phyloP scores from a whole-genome alignment of 106 monocot species.

The Allium fistulosum region DNA sequence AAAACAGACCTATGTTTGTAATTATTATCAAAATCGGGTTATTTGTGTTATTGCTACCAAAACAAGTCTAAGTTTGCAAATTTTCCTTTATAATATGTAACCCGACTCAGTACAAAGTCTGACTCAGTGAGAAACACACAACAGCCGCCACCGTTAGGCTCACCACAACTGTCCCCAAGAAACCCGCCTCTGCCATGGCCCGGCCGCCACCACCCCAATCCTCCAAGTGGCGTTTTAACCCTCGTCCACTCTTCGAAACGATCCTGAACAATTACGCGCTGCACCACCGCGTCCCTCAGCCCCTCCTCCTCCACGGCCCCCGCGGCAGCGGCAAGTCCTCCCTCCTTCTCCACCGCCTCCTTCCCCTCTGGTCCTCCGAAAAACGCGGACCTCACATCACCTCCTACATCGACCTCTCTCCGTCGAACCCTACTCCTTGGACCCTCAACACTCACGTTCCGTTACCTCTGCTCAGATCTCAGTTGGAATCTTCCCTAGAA shows the following conservation, averaged over 20 bases:
- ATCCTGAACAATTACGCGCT: constrained; percentile 78
- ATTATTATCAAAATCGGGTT: too few relatives aligned
- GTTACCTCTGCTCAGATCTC: constrained; percentile 15
- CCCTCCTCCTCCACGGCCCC: constrained; percentile 92
- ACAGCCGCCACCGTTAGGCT: neutral
- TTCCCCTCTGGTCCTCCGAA: constrained; percentile 48
- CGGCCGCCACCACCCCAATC: constrained; percentile 14
- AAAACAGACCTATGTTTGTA: too few relatives aligned
- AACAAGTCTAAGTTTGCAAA: too few relatives aligned
- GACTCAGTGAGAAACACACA: too few relatives aligned
- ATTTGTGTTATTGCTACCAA: too few relatives aligned
- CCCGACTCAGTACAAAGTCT: too few relatives aligned
- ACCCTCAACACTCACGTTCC: constrained; percentile 9
- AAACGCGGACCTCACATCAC: constrained; percentile 41
- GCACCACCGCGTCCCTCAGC: constrained; percentile 80
- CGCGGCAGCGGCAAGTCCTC: constrained; percentile 89
- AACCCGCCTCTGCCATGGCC: constrained; percentile 7
- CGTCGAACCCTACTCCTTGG: constrained; percentile 24
- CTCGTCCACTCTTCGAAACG: constrained; percentile 79
- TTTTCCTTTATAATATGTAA: too few relatives aligned
- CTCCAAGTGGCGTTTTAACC: constrained; percentile 51
- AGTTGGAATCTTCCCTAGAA: constrained; percentile 61
- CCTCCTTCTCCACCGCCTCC: constrained; percentile 65
- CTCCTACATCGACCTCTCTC: constrained; percentile 72
- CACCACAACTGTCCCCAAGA: constrained; percentile 7